Evolutionary conservation across 345 rosid genomes (phyloP).

Genomic region (Eucalyptus microcorys): DNA sequence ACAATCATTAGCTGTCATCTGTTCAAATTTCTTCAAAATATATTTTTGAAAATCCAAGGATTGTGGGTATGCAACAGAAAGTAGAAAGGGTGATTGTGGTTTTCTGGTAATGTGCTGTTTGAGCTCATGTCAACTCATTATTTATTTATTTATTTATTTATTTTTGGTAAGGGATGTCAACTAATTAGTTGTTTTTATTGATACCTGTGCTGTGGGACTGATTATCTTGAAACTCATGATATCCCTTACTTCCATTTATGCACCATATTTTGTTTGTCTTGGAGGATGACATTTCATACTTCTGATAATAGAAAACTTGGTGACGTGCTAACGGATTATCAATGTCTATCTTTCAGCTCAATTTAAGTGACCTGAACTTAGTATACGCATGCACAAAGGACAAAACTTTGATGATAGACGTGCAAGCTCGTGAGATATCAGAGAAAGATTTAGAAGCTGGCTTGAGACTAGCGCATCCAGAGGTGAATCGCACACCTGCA

Average conservation of each 20-base stretch:
- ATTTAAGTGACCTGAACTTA: slow-evolving; percentile 82
- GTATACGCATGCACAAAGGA: slow-evolving; percentile 93
- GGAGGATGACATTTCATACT: background rate
- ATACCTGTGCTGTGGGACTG: background rate
- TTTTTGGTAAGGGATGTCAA: background rate
- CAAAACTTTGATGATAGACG: slow-evolving; percentile 95
- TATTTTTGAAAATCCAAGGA: background rate
- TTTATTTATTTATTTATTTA: background rate
- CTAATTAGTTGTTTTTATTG: background rate
- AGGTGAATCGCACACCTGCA: slow-evolving; percentile 26
- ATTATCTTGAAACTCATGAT: background rate
- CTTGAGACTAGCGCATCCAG: slow-evolving; percentile 89
- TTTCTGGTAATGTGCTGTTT: background rate
- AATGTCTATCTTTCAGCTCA: slow-evolving; percentile 43
- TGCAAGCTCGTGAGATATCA: slow-evolving; percentile 74
- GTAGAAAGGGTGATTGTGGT: background rate
- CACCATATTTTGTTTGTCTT: background rate
- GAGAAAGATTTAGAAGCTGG: slow-evolving; percentile 88
- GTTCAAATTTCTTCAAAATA: background rate
- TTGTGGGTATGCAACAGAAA: background rate
- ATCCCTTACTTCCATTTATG: background rate
- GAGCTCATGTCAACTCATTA: background rate
- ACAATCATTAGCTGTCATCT: background rate
- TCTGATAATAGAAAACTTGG: background rate
- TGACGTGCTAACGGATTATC: background rate